phyloP scores from a whole-genome alignment of 306 rosid genomes.

The Dalbergia cultrata region DNA sequence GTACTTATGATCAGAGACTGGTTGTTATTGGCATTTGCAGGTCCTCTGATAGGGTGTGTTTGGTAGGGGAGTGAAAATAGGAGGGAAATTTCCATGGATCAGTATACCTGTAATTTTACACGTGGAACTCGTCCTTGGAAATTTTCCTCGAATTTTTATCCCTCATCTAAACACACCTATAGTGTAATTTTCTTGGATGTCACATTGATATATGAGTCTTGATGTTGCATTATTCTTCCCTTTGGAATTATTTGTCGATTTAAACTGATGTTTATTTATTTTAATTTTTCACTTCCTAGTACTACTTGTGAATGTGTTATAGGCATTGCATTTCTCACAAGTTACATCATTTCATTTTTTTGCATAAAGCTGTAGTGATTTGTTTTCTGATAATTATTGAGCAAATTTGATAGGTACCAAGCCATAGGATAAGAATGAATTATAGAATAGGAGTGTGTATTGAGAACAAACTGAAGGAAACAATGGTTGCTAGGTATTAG shows the following conservation, averaged over 20 bases:
- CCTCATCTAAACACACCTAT: too few species aligned
- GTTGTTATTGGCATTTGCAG: conserved; percentile 20
- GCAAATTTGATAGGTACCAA: too few species aligned
- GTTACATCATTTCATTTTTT: not conserved
- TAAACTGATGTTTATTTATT: conserved; percentile 23
- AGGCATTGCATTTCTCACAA: not conserved
- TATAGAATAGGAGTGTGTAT: too few species aligned
- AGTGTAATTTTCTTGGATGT: not conserved
- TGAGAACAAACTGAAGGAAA: too few species aligned
- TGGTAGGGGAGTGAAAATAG: too few species aligned
- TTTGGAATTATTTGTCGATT: conserved; percentile 4
- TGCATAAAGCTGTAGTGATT: not conserved
- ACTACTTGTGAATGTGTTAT: too few species aligned
- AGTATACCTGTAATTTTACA: too few species aligned
- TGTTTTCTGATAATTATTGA: not conserved
- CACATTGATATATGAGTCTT: not conserved
- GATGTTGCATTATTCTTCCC: conserved; percentile 1
- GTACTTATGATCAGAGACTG: conserved; percentile 50
- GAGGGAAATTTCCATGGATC: too few species aligned
- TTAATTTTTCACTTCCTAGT: not conserved
- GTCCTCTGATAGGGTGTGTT: not conserved
- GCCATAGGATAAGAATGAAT: too few species aligned
- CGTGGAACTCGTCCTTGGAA: too few species aligned
- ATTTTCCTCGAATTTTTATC: too few species aligned
- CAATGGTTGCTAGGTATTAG: too few species aligned